Evolutionary conservation across 768 basidiomycete genomes (phyloP).

Genomic region (Naganishia onofrii): DNA sequence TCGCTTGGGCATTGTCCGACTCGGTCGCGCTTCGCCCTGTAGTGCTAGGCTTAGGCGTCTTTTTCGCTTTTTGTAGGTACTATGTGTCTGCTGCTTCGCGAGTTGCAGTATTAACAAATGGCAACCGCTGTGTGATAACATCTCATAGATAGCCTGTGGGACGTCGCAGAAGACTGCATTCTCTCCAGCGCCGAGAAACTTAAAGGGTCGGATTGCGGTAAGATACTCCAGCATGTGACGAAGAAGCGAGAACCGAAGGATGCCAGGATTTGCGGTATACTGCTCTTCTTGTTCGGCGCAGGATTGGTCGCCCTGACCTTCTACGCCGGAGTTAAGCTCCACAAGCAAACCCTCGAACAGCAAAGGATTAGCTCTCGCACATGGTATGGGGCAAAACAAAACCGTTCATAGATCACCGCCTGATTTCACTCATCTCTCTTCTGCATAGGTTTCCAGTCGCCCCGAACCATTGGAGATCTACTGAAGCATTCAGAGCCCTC

Average conservation of each 20-base stretch:
- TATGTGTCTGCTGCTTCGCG: no score
- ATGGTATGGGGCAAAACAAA: neutral
- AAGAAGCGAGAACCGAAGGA: neutral
- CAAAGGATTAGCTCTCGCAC: neutral
- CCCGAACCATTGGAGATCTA: neutral
- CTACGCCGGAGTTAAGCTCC: neutral
- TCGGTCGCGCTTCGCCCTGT: neutral
- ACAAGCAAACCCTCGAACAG: neutral
- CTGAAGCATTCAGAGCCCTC: neutral
- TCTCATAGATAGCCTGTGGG: neutral
- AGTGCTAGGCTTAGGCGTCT: neutral
- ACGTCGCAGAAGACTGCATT: constrained; percentile 2
- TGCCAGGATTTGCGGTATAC: neutral
- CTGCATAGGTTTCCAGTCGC: neutral
- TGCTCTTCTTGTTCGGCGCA: neutral
- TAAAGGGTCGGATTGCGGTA: neutral
- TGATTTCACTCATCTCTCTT: no score
- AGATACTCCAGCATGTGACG: neutral
- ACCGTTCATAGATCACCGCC: no score
- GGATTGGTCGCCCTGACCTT: neutral
- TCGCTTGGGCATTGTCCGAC: neutral
- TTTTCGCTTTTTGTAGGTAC: neutral
- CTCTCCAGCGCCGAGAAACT: neutral
- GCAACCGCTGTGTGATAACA: neutral
- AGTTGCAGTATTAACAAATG: neutral